These are phyloP conservation scores for Pythium folliculosum DNA, from an alignment of 352 stramenopile genomes.

Conservation along the genomic window DNA sequence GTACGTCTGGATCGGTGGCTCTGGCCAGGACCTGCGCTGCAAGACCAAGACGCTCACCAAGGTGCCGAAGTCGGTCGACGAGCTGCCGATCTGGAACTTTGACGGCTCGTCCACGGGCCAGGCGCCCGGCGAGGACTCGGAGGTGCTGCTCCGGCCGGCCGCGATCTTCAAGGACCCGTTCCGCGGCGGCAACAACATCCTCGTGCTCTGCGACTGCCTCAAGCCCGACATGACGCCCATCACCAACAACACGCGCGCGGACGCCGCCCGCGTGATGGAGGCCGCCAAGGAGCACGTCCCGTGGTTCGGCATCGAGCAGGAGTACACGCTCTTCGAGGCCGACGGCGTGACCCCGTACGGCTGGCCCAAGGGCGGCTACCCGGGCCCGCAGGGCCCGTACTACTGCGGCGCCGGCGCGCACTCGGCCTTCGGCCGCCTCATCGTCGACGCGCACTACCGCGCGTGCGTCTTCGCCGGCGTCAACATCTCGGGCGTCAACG, in stretches of 20 bases:
- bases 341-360: constrained; percentile 89
- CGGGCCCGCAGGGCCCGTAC: constrained; percentile 90
- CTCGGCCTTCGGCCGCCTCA: constrained; percentile 94
- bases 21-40: constrained; percentile 89
- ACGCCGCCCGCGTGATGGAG: constrained; percentile 73
- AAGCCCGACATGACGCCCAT: constrained; percentile 93
- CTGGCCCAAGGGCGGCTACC: constrained; percentile 91
- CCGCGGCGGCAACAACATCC: constrained; percentile 93
- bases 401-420: constrained; percentile 95
- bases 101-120: constrained; percentile 96
- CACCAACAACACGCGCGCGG: constrained; percentile 90
- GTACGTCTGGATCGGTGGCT: constrained; percentile 96
- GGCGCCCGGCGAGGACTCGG: constrained; percentile 96
- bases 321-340: constrained; percentile 94
- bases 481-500: constrained; percentile 96
- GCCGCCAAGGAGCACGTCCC: constrained; percentile 53
- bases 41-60: constrained; percentile 94
- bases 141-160: constrained; percentile 93
- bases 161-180: constrained; percentile 97
- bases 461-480: constrained; percentile 95
- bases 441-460: constrained; percentile 95
- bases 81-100: constrained; percentile 97
- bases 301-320: constrained; percentile 98
- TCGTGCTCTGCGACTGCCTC: constrained; percentile 97
- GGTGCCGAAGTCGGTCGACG: constrained; percentile 62